These are phyloP conservation scores for Delphinella strobiligena DNA, from an alignment of 2,329 filamentous ascomycete genomes.

Conservation along the genomic window DNA sequence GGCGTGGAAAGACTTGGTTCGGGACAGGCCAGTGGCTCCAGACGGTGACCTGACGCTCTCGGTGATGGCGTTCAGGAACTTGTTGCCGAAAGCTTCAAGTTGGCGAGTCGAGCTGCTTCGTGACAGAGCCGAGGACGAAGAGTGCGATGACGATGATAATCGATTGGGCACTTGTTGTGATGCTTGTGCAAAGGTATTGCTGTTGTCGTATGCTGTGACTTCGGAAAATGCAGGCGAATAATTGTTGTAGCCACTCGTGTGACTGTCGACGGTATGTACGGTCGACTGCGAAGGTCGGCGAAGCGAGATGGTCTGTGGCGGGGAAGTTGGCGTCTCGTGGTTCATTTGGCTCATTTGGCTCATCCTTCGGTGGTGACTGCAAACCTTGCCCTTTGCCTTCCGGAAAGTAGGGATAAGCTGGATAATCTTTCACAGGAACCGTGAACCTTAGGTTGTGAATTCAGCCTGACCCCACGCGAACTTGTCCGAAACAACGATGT, in stretches of 20 bases:
- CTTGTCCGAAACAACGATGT: too few relatives aligned
- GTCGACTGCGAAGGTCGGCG: neutral
- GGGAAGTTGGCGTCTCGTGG: too few relatives aligned
- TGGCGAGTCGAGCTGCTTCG: slow-evolving; percentile 1
- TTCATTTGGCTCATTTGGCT: too few relatives aligned
- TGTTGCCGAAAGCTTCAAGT: slow-evolving; percentile 8
- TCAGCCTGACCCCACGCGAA: too few relatives aligned
- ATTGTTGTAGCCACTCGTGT: slow-evolving; percentile 5
- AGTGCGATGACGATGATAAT: neutral
- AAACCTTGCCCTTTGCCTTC: too few relatives aligned
- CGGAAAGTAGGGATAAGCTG: too few relatives aligned
- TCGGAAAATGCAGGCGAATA: slow-evolving; percentile 6
- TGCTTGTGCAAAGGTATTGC: neutral
- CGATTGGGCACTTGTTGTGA: neutral
- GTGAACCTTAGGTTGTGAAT: too few relatives aligned
- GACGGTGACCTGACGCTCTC: slow-evolving; percentile 10
- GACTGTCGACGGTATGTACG: slow-evolving; percentile 1
- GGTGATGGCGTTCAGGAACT: slow-evolving; percentile 9
- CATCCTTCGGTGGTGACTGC: too few relatives aligned
- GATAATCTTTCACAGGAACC: too few relatives aligned
- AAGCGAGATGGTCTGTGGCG: neutral
- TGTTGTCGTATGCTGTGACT: slow-evolving; percentile 6
- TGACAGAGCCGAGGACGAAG: slow-evolving; percentile 1
- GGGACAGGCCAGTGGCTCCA: slow-evolving; percentile 7
- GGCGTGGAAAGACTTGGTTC: slow-evolving; percentile 8